phyloP scores from a whole-genome alignment of 176 grass and related monocot genomes.

The Carex myosuroides region DNA sequence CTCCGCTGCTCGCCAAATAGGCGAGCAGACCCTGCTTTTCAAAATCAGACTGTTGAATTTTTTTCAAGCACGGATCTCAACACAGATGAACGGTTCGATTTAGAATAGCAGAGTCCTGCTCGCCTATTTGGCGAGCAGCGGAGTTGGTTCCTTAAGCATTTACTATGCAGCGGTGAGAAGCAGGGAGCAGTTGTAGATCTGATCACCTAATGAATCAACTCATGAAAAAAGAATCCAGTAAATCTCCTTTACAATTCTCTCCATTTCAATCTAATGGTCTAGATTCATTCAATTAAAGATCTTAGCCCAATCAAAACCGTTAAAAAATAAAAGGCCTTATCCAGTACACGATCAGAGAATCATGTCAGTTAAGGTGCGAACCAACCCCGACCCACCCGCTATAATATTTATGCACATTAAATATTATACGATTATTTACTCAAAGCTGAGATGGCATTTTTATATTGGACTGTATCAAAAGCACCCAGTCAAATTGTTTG shows the following conservation, averaged over 20 bases:
- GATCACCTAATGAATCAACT: not conserved
- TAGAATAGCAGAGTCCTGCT: too few species aligned
- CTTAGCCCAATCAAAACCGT: not conserved
- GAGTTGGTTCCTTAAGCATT: too few species aligned
- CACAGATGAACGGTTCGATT: too few species aligned
- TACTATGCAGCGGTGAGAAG: not conserved
- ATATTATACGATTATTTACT: not conserved
- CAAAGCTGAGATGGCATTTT: not conserved
- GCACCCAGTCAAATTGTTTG: too few species aligned
- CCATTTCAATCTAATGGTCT: not conserved
- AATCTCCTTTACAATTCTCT: not conserved
- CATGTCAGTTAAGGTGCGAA: constrained; percentile 2
- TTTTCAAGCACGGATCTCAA: too few species aligned
- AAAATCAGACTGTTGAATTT: too few species aligned
- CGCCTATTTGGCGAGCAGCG: too few species aligned
- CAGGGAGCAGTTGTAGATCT: constrained; percentile 4
- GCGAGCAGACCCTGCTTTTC: too few species aligned
- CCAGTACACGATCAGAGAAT: not conserved
- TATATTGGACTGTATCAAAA: rapidly evolving
- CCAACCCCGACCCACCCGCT: not conserved
- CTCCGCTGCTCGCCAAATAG: too few species aligned
- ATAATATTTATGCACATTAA: not conserved
- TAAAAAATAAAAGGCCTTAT: not conserved
- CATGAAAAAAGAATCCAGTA: too few species aligned
- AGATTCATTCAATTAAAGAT: not conserved